Conservation (phyloP, 208 protist genomes). For the Leishmania braziliensis region DNA sequence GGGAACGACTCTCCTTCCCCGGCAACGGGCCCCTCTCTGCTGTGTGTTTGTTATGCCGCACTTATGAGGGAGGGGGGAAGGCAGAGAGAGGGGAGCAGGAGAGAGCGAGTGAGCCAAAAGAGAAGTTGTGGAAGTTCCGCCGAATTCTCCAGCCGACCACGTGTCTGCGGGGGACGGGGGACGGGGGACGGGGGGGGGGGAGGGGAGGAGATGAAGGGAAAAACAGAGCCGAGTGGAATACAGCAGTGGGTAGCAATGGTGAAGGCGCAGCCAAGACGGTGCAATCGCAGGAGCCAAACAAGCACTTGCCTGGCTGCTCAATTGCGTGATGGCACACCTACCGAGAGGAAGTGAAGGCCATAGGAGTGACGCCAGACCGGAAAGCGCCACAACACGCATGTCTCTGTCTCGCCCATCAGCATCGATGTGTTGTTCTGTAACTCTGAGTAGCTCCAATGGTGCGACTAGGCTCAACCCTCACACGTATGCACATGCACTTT, state of each 20-base stretch:
- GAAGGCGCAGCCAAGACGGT: neutral
- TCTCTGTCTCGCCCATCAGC: neutral
- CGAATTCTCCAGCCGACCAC: neutral
- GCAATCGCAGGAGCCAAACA: neutral
- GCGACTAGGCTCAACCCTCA: neutral
- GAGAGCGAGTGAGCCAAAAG: neutral
- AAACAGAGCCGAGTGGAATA: too few relatives aligned
- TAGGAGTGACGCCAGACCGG: neutral
- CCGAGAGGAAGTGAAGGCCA: neutral
- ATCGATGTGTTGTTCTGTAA: neutral
- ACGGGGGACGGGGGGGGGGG: neutral
- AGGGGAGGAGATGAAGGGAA: neutral
- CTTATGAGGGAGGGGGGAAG: too few relatives aligned
- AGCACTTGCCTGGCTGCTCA: neutral
- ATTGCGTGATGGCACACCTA: neutral
- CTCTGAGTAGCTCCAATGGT: neutral
- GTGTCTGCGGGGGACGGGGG: neutral
- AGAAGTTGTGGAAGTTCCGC: neutral
- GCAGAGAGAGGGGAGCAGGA: too few relatives aligned
- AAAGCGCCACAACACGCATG: neutral
- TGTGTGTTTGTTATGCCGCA: too few relatives aligned
- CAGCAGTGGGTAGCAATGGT: neutral
- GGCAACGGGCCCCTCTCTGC: neutral
- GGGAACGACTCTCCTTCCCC: neutral
- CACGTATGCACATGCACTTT: neutral